phyloP scores from a whole-genome alignment of 805 yeast species.

The Candida sonorensis region DNA sequence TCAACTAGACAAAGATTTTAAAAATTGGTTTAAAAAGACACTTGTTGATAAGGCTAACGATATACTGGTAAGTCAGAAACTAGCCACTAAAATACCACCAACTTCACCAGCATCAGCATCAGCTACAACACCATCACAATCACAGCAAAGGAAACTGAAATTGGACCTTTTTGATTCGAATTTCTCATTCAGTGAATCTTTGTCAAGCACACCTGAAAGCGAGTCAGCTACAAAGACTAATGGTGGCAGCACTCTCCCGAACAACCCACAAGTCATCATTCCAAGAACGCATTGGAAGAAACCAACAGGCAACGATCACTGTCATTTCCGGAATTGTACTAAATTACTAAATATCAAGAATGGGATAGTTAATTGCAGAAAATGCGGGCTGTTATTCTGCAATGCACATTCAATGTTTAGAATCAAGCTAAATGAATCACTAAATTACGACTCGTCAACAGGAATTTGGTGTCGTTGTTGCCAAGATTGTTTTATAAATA shows the following conservation, averaged over 20 bases:
- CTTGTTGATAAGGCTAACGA: conserved; percentile 32
- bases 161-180: conserved; percentile 45
- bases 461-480: conserved; percentile 77
- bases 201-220: background rate
- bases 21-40: conserved; percentile 37
- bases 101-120: too few species aligned
- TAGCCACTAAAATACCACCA: too few species aligned
- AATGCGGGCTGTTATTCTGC: conserved; percentile 72
- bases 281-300: conserved; percentile 54
- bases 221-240: background rate
- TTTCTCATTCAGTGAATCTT: conserved; percentile 12
- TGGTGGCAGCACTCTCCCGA: background rate
- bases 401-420: conserved; percentile 51
- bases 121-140: too few species aligned
- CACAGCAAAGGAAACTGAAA: conserved; percentile 32
- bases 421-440: conserved; percentile 42
- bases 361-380: conserved; percentile 64
- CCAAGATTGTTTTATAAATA: conserved; percentile 44
- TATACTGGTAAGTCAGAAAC: too few species aligned
- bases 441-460: conserved; percentile 36
- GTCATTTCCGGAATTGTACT: conserved; percentile 36
- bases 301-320: conserved; percentile 35
- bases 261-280: too few species aligned
- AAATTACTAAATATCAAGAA: conserved; percentile 40
- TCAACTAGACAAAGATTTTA: conserved; percentile 29